These are phyloP conservation scores for Moniliophthora roreri DNA, from an alignment of 1,284 basidiomycete species.

Conservation along the genomic window DNA sequence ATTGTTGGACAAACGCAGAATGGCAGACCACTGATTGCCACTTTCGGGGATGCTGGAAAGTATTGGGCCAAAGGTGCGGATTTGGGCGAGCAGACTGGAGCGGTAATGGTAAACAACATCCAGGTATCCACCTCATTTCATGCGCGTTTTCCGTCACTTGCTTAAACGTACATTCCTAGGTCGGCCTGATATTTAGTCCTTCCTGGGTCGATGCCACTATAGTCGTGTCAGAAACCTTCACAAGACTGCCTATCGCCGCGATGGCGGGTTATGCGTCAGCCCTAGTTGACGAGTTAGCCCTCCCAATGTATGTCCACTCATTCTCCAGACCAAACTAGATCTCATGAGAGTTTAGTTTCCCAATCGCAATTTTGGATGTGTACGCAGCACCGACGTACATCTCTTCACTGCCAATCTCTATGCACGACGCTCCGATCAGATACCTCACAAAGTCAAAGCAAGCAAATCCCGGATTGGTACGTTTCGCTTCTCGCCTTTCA, in stretches of 20 bases:
- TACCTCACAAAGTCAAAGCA: conserved; percentile 45
- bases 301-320: conserved; percentile 38
- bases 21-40: conserved; percentile 39
- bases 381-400: conserved; percentile 56
- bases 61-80: conserved; percentile 51
- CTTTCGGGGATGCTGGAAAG: conserved; percentile 44
- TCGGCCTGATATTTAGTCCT: conserved; percentile 52
- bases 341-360: conserved; percentile 32
- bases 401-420: conserved; percentile 32
- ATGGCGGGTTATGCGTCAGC: conserved; percentile 50
- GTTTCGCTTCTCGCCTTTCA: conserved; percentile 9
- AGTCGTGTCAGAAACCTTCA: conserved; percentile 53
- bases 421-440: conserved; percentile 50
- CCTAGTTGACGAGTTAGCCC: conserved; percentile 44
- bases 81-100: conserved; percentile 52
- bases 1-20: conserved; percentile 34
- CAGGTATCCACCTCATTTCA: conserved; percentile 36
- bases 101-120: conserved; percentile 42
- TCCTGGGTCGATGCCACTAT: conserved; percentile 45
- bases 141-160: not conserved
- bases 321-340: conserved; percentile 2
- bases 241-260: conserved; percentile 48
- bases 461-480: conserved; percentile 24
- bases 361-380: conserved; percentile 49
- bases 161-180: conserved; percentile 29